Percentiles rank a stretch among this genome's conserved stretches.
phyloP scores from a whole-genome alignment of 768 basidiomycete species.

The Suillus luteus region DNA sequence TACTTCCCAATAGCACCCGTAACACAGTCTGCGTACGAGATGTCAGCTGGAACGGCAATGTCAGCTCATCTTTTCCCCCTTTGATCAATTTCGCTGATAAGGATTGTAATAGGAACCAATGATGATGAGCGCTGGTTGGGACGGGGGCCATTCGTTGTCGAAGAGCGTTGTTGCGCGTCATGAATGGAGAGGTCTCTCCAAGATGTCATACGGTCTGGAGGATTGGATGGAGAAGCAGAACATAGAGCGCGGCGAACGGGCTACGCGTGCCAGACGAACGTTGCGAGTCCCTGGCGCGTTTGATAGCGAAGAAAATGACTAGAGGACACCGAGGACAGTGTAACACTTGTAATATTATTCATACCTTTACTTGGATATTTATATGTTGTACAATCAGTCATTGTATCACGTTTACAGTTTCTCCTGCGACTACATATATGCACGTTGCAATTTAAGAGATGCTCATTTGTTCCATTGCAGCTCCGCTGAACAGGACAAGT shows the following conservation, averaged over 20 bases:
- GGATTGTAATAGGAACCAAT: constrained; percentile 66
- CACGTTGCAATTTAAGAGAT: not conserved
- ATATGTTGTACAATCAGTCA: constrained; percentile 1
- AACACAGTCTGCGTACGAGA: constrained; percentile 75
- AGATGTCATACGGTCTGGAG: constrained; percentile 64
- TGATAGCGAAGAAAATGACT: constrained; percentile 21
- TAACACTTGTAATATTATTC: not conserved
- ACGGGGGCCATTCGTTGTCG: constrained; percentile 42
- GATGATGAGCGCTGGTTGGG: constrained; percentile 93
- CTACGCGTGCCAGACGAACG: constrained; percentile 13
- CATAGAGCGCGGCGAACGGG: constrained; percentile 34
- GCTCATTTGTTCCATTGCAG: not conserved
- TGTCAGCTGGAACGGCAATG: constrained; percentile 87
- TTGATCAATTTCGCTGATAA: constrained; percentile 5
- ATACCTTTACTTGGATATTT: not conserved
- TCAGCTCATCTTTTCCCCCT: not conserved
- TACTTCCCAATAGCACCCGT: constrained; percentile 26
- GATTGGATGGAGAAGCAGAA: constrained; percentile 69
- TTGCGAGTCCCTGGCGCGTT: constrained; percentile 32
- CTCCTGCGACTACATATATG: not conserved
- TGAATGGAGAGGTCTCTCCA: constrained; percentile 93
- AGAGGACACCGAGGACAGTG: constrained; percentile 3
- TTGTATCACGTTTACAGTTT: not conserved
- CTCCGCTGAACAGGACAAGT: not conserved
- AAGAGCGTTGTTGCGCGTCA: constrained; percentile 83